Base-by-base conservation (phyloP, 371 early-diverging fungal species). In the Quaeritorhiza haematococci region DNA sequence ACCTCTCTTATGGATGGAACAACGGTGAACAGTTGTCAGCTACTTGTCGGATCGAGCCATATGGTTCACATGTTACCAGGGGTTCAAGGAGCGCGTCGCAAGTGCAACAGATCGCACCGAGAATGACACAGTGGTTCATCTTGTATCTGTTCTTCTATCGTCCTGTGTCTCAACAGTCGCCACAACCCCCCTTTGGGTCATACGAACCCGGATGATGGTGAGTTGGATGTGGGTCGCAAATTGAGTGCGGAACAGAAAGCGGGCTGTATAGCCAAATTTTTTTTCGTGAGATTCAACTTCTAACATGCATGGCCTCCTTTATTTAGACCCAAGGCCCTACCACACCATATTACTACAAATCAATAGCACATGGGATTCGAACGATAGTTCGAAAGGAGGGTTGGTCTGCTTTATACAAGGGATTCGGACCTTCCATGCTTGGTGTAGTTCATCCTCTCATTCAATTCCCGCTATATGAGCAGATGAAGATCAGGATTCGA, bases 401-500 rank as follows among this genome's bases (percentile, higher is more conserved):
- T 0, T 63, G 33, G 35, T 3, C 8, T 0, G 68, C 76, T 24
- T 56, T 75, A 6, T 75, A 75, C 58, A 72, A 70, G 55, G 98
- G 98, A 27, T 76, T 95, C 19, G 91, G 88, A 8, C 85, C 93
- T 26, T 87, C 90, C 8, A 66, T 98, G 48, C 73, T 96, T 61
- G 98, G 98, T 35, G 87, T 94, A 7, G 81, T 83, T 30, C 98
- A 98, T 73, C 94, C 92, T 3, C 92, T 90, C 4, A 81, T 98
- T 6, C 95, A 95, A 66, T 98, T 97, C 62, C 95, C 96, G 33
- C 71, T 94, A 28, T 97, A 97, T 73, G 98, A 97, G 71, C 76
- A 83, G 53, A 70, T 97, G 48, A 95, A 94, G 65, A 26, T 43
- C 8, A 28, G 38, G 7, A 53, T 70, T 29, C 26, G 34, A 58